Evolutionary conservation across 768 basidiomycete species (phyloP).

Genomic region (Lactarius pseudohatsudake): DNA sequence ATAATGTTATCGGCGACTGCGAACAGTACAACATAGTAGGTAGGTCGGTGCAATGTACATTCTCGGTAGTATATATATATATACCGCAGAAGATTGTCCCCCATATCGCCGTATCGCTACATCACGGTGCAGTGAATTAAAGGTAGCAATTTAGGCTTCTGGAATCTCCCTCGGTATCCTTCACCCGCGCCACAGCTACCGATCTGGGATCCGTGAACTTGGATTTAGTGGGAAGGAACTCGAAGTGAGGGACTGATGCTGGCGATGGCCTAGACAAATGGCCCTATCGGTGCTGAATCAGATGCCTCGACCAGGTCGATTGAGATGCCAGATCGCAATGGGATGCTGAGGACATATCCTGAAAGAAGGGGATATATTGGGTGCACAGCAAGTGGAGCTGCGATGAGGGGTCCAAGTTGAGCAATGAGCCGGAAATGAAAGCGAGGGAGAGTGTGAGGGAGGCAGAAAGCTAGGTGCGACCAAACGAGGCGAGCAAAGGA

Average conservation of each 20-base stretch:
- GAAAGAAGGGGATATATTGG: too few relatives aligned
- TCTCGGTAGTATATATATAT: not conserved
- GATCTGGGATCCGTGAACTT: conserved; percentile 14
- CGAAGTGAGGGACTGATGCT: conserved; percentile 15
- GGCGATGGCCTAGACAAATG: conserved; percentile 16
- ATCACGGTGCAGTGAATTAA: conserved; percentile 3
- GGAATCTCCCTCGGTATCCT: conserved; percentile 11
- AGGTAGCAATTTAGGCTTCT: not conserved
- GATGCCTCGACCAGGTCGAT: conserved; percentile 17
- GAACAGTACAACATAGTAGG: not conserved
- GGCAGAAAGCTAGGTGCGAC: not conserved
- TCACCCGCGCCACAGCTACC: conserved; percentile 6
- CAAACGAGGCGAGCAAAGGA: not conserved
- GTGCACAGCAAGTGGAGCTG: too few relatives aligned
- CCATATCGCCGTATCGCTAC: conserved; percentile 9
- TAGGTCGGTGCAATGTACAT: conserved; percentile 1
- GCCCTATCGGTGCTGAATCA: conserved; percentile 20
- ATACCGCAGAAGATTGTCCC: conserved; percentile 6
- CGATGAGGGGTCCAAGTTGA: not conserved
- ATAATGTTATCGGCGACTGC: not conserved
- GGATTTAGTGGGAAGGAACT: conserved; percentile 9
- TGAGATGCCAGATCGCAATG: not conserved
- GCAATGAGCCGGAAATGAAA: conserved; percentile 13
- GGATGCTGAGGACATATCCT: not conserved
- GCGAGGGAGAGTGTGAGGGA: not conserved